These are phyloP conservation scores for Botrytis galanthina DNA, from an alignment of 2,329 filamentous ascomycete genomes.

Conservation along the genomic window DNA sequence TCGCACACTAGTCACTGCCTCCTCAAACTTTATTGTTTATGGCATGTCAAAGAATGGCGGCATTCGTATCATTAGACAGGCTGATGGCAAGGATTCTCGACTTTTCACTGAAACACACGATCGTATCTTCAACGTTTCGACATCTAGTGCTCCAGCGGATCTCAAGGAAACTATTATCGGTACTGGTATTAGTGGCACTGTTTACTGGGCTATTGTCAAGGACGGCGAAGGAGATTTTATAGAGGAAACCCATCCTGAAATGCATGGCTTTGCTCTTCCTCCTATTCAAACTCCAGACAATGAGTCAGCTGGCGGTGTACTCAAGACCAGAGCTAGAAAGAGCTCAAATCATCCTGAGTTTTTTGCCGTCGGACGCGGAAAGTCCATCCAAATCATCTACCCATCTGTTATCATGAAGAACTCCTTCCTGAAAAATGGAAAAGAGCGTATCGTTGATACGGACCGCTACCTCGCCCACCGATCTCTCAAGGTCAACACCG, in stretches of 20 bases:
- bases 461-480: conserved; percentile 85
- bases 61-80: conserved; percentile 88
- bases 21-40: conserved; percentile 88
- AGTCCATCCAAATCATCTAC: conserved; percentile 89
- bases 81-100: conserved; percentile 87
- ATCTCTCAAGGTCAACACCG: conserved; percentile 89
- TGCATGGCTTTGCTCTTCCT: conserved; percentile 84
- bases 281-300: conserved; percentile 83
- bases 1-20: conserved; percentile 85
- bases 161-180: conserved; percentile 80
- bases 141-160: conserved; percentile 66
- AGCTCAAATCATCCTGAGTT: conserved; percentile 88
- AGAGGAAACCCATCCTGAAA: conserved; percentile 74
- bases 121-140: conserved; percentile 89
- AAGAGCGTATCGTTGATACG: conserved; percentile 73
- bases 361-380: conserved; percentile 93
- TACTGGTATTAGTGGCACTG: conserved; percentile 89
- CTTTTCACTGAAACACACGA: conserved; percentile 90
- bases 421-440: conserved; percentile 60
- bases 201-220: conserved; percentile 90
- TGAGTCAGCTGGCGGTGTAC: conserved; percentile 83
- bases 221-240: conserved; percentile 76
- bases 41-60: conserved; percentile 91
- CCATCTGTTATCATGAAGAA: conserved; percentile 62
- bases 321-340: conserved; percentile 92